Conservation (phyloP, 2,329 filamentous ascomycete species). For the Fusarium acutatum region DNA sequence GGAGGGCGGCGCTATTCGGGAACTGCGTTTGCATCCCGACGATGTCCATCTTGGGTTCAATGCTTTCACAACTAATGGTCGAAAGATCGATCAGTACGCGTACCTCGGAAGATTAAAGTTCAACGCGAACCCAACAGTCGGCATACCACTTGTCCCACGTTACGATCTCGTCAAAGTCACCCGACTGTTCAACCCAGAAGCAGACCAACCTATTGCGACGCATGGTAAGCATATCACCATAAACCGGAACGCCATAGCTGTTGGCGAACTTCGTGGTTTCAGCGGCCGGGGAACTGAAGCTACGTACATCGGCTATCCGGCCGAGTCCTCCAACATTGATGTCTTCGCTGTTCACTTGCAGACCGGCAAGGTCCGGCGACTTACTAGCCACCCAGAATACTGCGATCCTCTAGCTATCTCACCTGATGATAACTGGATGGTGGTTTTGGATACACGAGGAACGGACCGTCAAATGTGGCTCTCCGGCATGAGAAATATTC, state of each 20-base stretch:
- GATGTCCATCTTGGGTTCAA: constrained; percentile 54
- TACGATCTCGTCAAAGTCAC: constrained; percentile 54
- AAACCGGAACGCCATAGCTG: neutral
- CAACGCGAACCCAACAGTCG: constrained; percentile 46
- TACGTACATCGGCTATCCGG: constrained; percentile 51
- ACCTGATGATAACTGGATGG: constrained; percentile 53
- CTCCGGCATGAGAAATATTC: constrained; percentile 51
- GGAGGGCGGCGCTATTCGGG: constrained; percentile 48
- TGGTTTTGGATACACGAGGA: constrained; percentile 54
- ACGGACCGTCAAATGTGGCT: constrained; percentile 52
- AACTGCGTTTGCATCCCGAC: constrained; percentile 57
- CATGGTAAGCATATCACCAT: neutral
- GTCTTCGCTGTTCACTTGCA: constrained; percentile 51
- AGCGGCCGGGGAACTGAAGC: constrained; percentile 51
- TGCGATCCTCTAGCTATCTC: constrained; percentile 53
- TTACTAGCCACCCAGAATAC: constrained; percentile 56
- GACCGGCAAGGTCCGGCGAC: constrained; percentile 51
- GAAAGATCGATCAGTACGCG: constrained; percentile 33
- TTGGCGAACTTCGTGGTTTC: constrained; percentile 57
- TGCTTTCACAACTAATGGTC: constrained; percentile 40
- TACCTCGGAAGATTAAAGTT: constrained; percentile 53
- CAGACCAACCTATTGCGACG: neutral
- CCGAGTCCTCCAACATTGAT: constrained; percentile 56
- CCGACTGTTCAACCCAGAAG: constrained; percentile 41
- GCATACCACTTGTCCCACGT: constrained; percentile 41